These are phyloP conservation scores for Polytrichum formosum DNA, from an alignment of 225 moss, liverwort and hornwort species.

Conservation along the genomic window DNA sequence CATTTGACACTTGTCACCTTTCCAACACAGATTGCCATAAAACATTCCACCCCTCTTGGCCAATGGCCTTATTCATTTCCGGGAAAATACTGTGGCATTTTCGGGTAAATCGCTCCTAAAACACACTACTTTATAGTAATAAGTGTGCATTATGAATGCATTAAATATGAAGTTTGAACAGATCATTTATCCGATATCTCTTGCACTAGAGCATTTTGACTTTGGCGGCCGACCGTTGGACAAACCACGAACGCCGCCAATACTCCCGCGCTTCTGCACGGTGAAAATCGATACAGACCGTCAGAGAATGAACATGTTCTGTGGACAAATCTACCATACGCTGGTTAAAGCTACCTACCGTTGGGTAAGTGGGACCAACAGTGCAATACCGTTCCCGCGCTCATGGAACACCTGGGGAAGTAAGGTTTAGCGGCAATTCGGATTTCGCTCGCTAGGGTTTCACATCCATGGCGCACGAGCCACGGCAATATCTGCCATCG, in stretches of 20 bases:
- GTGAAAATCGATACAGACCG: background rate
- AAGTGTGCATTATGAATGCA: no score
- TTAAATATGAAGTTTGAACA: no score
- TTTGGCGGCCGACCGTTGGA: background rate
- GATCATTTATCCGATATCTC: no score
- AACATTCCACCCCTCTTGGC: no score
- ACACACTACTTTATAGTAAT: no score
- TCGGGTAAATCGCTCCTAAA: no score
- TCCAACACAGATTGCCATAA: no score
- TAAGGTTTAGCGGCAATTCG: background rate
- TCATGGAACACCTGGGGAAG: background rate
- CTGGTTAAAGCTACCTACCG: background rate
- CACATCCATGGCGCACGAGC: background rate
- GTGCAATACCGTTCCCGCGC: background rate
- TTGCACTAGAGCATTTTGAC: background rate
- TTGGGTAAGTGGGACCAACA: background rate
- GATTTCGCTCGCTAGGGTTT: background rate
- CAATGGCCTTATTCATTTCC: no score
- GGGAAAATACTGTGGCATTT: no score
- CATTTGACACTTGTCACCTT: no score
- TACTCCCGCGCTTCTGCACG: background rate
- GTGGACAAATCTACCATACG: background rate
- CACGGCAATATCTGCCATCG: background rate
- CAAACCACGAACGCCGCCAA: background rate
- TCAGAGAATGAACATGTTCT: background rate